Evolutionary conservation across 768 basidiomycete species (phyloP), one percentile per base, ranked within the genome.

Genomic region (Termitomyces sp.): DNA sequence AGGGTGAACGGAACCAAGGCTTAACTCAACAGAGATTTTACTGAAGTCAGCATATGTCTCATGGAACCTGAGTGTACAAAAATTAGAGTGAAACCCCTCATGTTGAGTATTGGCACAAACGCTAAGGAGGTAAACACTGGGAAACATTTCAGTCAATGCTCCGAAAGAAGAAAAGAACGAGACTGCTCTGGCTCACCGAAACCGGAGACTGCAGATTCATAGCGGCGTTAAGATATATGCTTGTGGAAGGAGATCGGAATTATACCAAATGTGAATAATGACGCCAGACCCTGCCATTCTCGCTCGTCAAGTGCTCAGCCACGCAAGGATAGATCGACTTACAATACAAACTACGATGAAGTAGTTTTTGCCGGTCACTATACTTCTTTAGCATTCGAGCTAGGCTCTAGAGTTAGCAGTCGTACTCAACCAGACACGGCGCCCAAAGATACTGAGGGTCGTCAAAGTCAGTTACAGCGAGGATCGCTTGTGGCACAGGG

Each of bases 381-480:
- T 38, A 7, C 8, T 16, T 49, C n/a, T 1, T 28, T 18, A 58
- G 46, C 28, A 38, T 8, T 24, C 24, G 9, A 7, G 24, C 13
- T 33, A 24, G 24, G 15, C n/a, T 58, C 49, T 36, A 58, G 46
- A 24, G 13, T 18, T 15, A 42, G 46, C 24, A 58, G 15, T 22
- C 71, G 40, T 56, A 72, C 72, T 61, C n/a, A 69, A 55, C 69
- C 69, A 73, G 13, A 72, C 72, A 22, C 72, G 67, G 36, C 68
- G 60, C 11, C 62, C 67, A 58, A 70, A 72, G 35, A 72, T 60
- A 49, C 72, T 73, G 20, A 38, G 22, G 3, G 13, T 3, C 36
- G 15, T 24, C 20, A 38, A 22, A 38, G 20, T 38, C 20, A 8
- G 24, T 40, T 3, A 45, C 40, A 36, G 3, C 28, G 40, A 44